Evolutionary conservation across 176 grass and related monocot species (phyloP).

Genomic region (Raddia distichophylla): DNA sequence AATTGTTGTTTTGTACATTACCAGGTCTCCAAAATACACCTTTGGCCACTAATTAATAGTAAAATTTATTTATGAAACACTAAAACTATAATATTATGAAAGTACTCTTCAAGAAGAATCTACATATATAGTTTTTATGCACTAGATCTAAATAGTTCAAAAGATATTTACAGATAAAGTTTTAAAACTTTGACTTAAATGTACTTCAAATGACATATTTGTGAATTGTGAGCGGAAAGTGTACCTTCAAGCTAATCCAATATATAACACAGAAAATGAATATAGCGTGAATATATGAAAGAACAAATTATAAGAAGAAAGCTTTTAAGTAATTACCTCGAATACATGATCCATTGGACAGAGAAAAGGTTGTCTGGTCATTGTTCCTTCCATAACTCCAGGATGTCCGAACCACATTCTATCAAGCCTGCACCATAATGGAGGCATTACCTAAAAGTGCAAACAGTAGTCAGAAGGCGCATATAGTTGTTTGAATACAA

Average conservation of each 20-base stretch:
- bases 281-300: not conserved
- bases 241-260: not conserved
- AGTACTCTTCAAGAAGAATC: too few relatives aligned
- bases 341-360: slow-evolving; percentile 99
- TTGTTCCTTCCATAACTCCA: slow-evolving; percentile 86
- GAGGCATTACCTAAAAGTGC: slow-evolving; percentile 94
- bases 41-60: too few relatives aligned
- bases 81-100: too few relatives aligned
- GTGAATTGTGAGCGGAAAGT: too few relatives aligned
- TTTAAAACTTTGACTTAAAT: too few relatives aligned
- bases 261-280: slow-evolving; percentile 26
- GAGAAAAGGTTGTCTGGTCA: slow-evolving; percentile 97
- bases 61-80: too few relatives aligned
- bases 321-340: slow-evolving; percentile 59
- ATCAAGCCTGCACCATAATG: slow-evolving; percentile 98
- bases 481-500: slow-evolving; percentile 27
- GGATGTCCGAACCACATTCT: slow-evolving; percentile 98
- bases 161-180: too few relatives aligned
- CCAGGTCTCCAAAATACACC: too few relatives aligned
- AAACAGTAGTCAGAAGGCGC: slow-evolving; percentile 43
- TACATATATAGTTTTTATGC: too few relatives aligned
- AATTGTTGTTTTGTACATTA: too few relatives aligned
- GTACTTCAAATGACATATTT: too few relatives aligned
- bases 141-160: too few relatives aligned
- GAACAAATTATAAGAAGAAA: not conserved